Evolutionary conservation across 148 eudicot genomes (phyloP), one percentile per base, ranked within the genome.

Genomic region (Bassia scoparia): DNA sequence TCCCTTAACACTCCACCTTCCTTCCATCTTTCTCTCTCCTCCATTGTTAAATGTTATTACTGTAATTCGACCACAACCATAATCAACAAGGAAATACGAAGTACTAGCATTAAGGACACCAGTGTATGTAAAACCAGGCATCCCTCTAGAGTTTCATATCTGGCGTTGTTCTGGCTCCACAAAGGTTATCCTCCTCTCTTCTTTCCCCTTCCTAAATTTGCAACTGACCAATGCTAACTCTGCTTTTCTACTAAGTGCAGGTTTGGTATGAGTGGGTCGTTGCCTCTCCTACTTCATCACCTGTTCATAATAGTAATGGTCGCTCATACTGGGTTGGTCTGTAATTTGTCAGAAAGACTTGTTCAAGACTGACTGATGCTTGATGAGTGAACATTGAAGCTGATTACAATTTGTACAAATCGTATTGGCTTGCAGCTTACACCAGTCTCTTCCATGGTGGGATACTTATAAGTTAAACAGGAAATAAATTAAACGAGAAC

Each of bases 181-280:
- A 44, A 95, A 95, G 92, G 99, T 91, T 80, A 8, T n/a, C 58
- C 10, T 6, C 68, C 8, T 31, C 4, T 56, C 24, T 26, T 35
- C 65, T 27, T 31, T 29, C 64, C 27, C 9, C 48, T 63, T 23
- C 37, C 24, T 46, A 26, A 4, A 8, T 31, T 54, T 31, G 3
- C 33, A n/a, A 66, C 71, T 66, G 30, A 72, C n/a, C 11, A 60
- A 17, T 7, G 13, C 75, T 69, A 54, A 48, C 38, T 44, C 16
- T 34, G 49, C 21, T 62, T 74, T 33, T 24, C 53, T n/a, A 41
- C 17, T 43, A 29, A 59, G 37, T 61, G 70, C 81, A 94, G 97
- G 98, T 95, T 69, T 95, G 98, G 98, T 95, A 95, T 4, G 98
- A 95, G 74, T 95, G 98, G 98, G 87, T 86, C 74, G 88, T 91